Percentiles rank a stretch among this genome's conserved stretches.
These are phyloP conservation scores for Aureobasidium musti DNA, from an alignment of 2,329 filamentous ascomycete genomes.

Conservation along the genomic window DNA sequence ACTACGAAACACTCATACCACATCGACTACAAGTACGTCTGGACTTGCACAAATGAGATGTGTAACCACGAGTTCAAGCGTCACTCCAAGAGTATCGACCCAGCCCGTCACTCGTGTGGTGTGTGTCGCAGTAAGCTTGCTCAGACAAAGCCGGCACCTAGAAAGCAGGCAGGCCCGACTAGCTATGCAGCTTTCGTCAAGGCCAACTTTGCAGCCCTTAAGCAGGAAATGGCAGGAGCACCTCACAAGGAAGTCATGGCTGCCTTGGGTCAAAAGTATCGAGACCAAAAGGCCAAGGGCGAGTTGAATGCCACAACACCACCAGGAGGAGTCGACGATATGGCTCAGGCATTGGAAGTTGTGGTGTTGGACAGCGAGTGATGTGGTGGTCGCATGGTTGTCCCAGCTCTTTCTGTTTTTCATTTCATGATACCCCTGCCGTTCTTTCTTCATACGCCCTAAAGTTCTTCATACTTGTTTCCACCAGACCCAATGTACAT, in stretches of 20 bases:
- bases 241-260: conserved; percentile 70
- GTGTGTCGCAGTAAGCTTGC: conserved; percentile 67
- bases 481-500: not conserved
- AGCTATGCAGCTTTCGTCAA: conserved; percentile 65
- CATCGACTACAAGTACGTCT: conserved; percentile 91
- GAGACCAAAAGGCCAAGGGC: conserved; percentile 48
- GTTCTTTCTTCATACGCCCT: not conserved
- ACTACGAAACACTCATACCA: conserved; percentile 88
- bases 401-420: conserved; percentile 17
- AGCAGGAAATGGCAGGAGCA: conserved; percentile 55
- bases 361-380: conserved; percentile 34
- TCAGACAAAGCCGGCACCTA: conserved; percentile 78
- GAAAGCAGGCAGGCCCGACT: conserved; percentile 39
- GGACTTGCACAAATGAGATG: conserved; percentile 62
- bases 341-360: conserved; percentile 33
- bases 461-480: not conserved
- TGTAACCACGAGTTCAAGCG: conserved; percentile 76
- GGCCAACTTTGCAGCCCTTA: conserved; percentile 65
- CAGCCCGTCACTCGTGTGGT: conserved; percentile 70
- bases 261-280: conserved; percentile 64
- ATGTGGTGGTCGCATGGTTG: conserved; percentile 11
- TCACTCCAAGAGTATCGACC: conserved; percentile 83
- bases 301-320: conserved; percentile 3
- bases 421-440: conserved; percentile 21
- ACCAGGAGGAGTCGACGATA: conserved; percentile 31